Conservation (phyloP, 257 asterid species). For the Fraxinus anomala region DNA sequence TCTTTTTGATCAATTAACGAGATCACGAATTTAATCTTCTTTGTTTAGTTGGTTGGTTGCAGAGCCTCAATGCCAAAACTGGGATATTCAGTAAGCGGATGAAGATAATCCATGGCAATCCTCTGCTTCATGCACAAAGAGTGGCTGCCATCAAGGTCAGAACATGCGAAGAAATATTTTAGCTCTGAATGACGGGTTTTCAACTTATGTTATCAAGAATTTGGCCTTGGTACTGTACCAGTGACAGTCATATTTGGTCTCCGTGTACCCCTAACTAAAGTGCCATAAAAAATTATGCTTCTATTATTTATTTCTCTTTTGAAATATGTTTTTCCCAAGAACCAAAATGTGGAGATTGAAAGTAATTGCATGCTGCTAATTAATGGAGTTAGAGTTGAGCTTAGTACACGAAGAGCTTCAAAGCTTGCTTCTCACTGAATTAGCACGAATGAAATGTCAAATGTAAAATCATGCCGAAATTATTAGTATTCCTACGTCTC, state of each 20-base stretch:
- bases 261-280: background rate
- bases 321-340: no score
- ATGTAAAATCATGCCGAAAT: background rate
- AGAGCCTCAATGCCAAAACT: constrained; percentile 96
- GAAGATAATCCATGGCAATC: constrained; percentile 89
- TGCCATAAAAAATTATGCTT: background rate
- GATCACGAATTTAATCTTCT: constrained; percentile 55
- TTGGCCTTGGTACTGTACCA: background rate
- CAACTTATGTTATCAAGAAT: background rate
- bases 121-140: constrained; percentile 87
- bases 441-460: background rate
- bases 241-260: background rate
- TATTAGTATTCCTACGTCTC: background rate
- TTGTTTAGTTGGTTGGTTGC: constrained; percentile 90
- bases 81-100: constrained; percentile 85
- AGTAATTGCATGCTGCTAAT: no score
- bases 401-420: background rate
- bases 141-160: constrained; percentile 95
- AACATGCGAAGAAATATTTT: background rate
- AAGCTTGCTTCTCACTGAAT: background rate
- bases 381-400: background rate
- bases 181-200: background rate
- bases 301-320: no score
- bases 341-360: no score
- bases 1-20: constrained; percentile 20